Evolutionary conservation across 108 stramenopile species (phyloP).

Genomic region (Stephanodiscus triporus): DNA sequence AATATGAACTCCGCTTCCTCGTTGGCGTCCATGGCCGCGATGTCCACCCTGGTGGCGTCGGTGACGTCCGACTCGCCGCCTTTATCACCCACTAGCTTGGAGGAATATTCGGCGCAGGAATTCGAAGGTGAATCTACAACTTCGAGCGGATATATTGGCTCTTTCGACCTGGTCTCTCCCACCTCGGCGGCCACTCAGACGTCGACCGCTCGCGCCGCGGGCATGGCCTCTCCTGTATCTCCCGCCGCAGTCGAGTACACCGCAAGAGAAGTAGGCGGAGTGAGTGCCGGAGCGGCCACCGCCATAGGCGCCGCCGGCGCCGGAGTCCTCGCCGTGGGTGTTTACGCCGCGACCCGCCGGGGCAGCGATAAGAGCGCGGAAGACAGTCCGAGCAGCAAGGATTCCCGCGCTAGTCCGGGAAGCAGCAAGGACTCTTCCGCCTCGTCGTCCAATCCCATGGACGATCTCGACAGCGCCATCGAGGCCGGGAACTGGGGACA

Average conservation of each 20-base stretch:
- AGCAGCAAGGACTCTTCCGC: background rate
- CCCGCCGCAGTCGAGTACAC: constrained; percentile 16
- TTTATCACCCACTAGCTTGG: background rate
- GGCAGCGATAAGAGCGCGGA: constrained; percentile 14
- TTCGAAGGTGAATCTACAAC: background rate
- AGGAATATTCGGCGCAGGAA: constrained; percentile 1
- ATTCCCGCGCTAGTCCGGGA: constrained; percentile 7
- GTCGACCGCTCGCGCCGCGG: constrained; percentile 32
- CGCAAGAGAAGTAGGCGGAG: background rate
- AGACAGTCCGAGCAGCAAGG: background rate
- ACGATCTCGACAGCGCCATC: constrained; percentile 77
- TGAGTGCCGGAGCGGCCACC: constrained; percentile 33
- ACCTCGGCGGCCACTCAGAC: background rate
- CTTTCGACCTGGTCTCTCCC: too few relatives aligned
- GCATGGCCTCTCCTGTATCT: constrained; percentile 29
- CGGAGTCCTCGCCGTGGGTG: constrained; percentile 39
- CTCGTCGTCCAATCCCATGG: constrained; percentile 27
- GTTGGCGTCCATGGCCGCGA: constrained; percentile 32
- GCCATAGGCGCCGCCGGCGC: constrained; percentile 59
- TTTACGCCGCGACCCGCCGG: constrained; percentile 26
- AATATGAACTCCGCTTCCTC: constrained; percentile 8
- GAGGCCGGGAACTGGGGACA: constrained; percentile 89
- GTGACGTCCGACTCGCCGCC: constrained; percentile 25
- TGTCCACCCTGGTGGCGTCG: constrained; percentile 42
- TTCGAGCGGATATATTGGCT: too few relatives aligned